Percentiles rank a stretch among this genome's conserved stretches.
Conservation (phyloP, 208 protist species). For the Crithidia bombi region DNA sequence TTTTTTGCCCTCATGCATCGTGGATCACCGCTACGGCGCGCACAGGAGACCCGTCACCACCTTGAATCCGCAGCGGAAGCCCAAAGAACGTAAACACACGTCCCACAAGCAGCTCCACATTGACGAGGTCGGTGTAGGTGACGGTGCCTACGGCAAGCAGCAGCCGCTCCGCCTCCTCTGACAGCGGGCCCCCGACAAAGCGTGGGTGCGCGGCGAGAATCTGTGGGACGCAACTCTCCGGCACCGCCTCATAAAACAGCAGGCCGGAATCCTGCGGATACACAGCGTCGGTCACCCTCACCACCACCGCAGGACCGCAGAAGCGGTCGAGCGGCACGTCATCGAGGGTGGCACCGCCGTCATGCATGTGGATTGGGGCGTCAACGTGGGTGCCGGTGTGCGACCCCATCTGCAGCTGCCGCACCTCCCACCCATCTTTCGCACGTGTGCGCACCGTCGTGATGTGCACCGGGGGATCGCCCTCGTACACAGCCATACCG, state of each 20-base stretch:
- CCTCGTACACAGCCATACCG: conserved; percentile 51
- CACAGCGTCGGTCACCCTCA: conserved; percentile 2
- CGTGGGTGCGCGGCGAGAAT: conserved; percentile 29
- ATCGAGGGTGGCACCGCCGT: conserved; percentile 35
- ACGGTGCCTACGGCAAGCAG: conserved; percentile 36
- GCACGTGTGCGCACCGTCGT: conserved; percentile 42
- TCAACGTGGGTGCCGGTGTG: conserved; percentile 61
- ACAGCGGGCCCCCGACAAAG: conserved; percentile 45
- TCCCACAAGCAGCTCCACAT: conserved; percentile 36
- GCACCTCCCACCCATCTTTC: conserved; percentile 52
- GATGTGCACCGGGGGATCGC: conserved; percentile 45
- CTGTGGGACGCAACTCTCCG: conserved; percentile 4
- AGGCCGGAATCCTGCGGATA: conserved; percentile 32
- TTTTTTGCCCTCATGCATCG: not conserved
- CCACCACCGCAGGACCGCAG: conserved; percentile 39
- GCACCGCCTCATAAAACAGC: conserved; percentile 38
- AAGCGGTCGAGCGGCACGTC: conserved; percentile 39
- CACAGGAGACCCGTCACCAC: conserved; percentile 57
- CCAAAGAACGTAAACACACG: conserved; percentile 41
- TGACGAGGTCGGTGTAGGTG: conserved; percentile 56
- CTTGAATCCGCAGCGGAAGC: conserved; percentile 44
- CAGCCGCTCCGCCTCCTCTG: conserved; percentile 38
- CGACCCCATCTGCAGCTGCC: conserved; percentile 41
- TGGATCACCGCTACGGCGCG: conserved; percentile 43
- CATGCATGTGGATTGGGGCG: conserved; percentile 59